phyloP scores from a whole-genome alignment of 768 basidiomycete genomes.

The Jaapia argillacea region DNA sequence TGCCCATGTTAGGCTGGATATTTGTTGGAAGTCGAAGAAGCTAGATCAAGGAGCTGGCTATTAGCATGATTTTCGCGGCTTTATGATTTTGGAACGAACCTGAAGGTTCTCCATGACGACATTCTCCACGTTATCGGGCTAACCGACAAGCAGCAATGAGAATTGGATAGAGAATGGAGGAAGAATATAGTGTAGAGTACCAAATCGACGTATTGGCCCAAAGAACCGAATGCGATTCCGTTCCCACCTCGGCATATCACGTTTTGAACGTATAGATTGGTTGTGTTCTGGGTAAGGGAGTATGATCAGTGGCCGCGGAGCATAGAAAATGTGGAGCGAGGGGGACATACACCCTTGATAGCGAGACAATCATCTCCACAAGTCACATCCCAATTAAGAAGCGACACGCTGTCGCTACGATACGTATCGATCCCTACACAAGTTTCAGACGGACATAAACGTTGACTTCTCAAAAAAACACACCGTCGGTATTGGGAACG shows the following conservation, averaged over 20 bases:
- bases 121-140: slow-evolving; percentile 47
- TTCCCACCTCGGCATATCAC: slow-evolving; percentile 50
- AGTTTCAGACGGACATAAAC: not conserved
- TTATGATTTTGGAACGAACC: slow-evolving; percentile 17
- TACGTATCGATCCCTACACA: slow-evolving; percentile 43
- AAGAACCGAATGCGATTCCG: slow-evolving; percentile 49
- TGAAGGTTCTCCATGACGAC: slow-evolving; percentile 38
- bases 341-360: slow-evolving; percentile 50
- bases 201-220: slow-evolving; percentile 46
- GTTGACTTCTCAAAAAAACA: not conserved
- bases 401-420: slow-evolving; percentile 33
- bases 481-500: slow-evolving; percentile 54
- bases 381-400: slow-evolving; percentile 51
- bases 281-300: slow-evolving; percentile 32
- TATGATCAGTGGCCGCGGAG: no score
- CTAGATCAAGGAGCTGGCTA: slow-evolving; percentile 20
- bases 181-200: no score
- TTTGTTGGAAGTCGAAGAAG: slow-evolving; percentile 35
- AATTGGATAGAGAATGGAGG: not conserved
- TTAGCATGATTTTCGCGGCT: no score
- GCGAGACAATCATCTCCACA: slow-evolving; percentile 57
- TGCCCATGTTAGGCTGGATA: slow-evolving; percentile 47
- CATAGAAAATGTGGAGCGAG: no score
- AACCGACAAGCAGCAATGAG: not conserved
- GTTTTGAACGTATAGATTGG: slow-evolving; percentile 37